phyloP scores from a whole-genome alignment of 2,329 filamentous ascomycete genomes.

The Clarireedia monteithiana region DNA sequence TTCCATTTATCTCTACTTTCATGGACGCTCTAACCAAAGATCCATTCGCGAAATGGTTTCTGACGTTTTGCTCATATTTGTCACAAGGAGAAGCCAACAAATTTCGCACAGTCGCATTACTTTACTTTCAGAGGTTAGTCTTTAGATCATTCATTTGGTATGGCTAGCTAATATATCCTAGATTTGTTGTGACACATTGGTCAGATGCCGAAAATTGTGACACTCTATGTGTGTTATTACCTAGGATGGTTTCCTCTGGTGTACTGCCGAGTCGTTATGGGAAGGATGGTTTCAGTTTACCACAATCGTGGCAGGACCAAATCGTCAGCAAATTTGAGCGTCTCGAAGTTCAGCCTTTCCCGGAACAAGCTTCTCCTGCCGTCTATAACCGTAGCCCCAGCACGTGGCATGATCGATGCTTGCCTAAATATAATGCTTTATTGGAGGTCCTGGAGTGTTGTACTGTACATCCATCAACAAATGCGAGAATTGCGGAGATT shows the following conservation, averaged over 20 bases:
- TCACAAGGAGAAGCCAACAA: constrained; percentile 64
- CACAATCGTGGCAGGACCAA: constrained; percentile 64
- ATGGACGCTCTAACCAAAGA: constrained; percentile 57
- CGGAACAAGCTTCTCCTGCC: constrained; percentile 47
- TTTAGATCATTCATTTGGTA: neutral
- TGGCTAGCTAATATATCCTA: constrained; percentile 30
- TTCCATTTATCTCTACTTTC: constrained; percentile 60
- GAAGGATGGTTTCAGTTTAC: constrained; percentile 48
- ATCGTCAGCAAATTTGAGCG: constrained; percentile 63
- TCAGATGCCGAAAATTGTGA: constrained; percentile 56
- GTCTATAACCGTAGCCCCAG: constrained; percentile 51
- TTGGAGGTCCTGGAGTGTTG: constrained; percentile 55
- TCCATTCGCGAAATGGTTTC: constrained; percentile 63
- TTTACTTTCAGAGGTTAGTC: constrained; percentile 66
- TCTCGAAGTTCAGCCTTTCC: constrained; percentile 56
- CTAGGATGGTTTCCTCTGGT: constrained; percentile 50
- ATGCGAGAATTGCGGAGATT: constrained; percentile 57
- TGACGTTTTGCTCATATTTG: constrained; percentile 78
- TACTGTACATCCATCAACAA: constrained; percentile 56
- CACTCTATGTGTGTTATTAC: constrained; percentile 60
- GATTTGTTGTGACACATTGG: constrained; percentile 72
- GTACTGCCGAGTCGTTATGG: constrained; percentile 46
- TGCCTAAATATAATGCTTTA: constrained; percentile 61
- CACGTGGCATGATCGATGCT: constrained; percentile 53
- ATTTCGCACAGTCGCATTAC: constrained; percentile 72